Evolutionary conservation across 78 protist species (phyloP), one percentile per base, ranked within the genome.

Genomic region (Dictyostelium discoideum): DNA sequence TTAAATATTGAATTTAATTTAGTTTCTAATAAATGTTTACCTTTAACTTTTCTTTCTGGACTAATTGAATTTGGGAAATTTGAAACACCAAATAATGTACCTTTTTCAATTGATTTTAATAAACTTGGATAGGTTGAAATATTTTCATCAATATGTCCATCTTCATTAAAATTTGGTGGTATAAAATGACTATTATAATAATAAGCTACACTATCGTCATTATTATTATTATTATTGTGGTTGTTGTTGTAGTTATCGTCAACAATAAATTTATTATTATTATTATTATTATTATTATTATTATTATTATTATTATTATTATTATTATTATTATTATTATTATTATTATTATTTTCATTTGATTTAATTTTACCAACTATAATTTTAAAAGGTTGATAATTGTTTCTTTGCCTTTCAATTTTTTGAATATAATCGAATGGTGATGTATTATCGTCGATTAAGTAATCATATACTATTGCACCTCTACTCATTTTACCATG

Each of bases 1-100:
- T 42, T 10, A 18, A 79, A 79, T 44, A 79, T 39, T 44, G 50
- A 22, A 20, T 40, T 18, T 79, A 79, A 79, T 22, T n/a, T 44
- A 11, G 46, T 44, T 16, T 44, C 60, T 2, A 79, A 1, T 9
- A 22, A n/a, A 5, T 79, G 32, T 79, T n/a, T 79, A 44, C 84
- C 84, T n/a, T 79, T 79, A 29, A 14, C 24, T 39, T 42, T 50
- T 44, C 44, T 42, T 22, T 7, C 7, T 5, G 37, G 22, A n/a
- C 44, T 10, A n/a, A 39, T 44, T n/a, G n/a, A 13, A 22, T 42
- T 13, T 22, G 84, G 65, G 20, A 20, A 79, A 44, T 79, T 79
- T 79, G 84, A 79, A 44, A 79, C n/a, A 44, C 84, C 63, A 79
- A 79, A 79, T 46, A 79, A 26, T 16, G 81, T 74, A 37, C 46